Evolutionary conservation across 169 alveolate species (phyloP).

Genomic region (Toxoplasma gondii): DNA sequence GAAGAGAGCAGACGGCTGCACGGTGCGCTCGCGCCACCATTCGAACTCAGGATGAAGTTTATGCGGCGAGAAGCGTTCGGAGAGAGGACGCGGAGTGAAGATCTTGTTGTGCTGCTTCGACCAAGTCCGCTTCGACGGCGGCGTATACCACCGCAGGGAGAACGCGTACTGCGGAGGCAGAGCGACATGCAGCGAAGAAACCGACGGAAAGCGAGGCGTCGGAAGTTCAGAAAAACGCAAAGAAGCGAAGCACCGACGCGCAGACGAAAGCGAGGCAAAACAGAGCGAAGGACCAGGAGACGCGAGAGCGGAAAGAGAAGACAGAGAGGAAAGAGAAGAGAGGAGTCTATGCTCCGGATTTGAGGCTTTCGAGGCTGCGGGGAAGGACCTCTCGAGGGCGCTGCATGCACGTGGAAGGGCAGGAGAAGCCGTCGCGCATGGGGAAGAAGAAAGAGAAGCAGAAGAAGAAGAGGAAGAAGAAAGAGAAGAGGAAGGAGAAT

Average conservation of each 20-base stretch:
- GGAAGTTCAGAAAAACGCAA: background rate
- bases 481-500: background rate
- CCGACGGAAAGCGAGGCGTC: background rate
- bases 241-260: background rate
- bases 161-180: background rate
- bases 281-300: background rate
- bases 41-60: slow-evolving; percentile 82
- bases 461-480: background rate
- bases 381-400: too few species aligned
- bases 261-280: background rate
- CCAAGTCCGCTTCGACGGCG: slow-evolving; percentile 77
- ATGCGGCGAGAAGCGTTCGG: slow-evolving; percentile 78
- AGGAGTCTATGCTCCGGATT: too few species aligned
- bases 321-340: background rate
- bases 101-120: slow-evolving; percentile 82
- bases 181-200: background rate
- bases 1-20: slow-evolving; percentile 55
- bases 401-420: background rate
- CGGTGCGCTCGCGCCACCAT: slow-evolving; percentile 78
- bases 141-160: slow-evolving; percentile 3
- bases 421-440: background rate
- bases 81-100: slow-evolving; percentile 82
- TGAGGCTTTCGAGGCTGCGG: too few species aligned
- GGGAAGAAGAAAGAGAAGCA: background rate
- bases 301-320: background rate